Base-by-base conservation (phyloP, 2,329 filamentous ascomycete genomes). In the Acrocalymma vagum region DNA sequence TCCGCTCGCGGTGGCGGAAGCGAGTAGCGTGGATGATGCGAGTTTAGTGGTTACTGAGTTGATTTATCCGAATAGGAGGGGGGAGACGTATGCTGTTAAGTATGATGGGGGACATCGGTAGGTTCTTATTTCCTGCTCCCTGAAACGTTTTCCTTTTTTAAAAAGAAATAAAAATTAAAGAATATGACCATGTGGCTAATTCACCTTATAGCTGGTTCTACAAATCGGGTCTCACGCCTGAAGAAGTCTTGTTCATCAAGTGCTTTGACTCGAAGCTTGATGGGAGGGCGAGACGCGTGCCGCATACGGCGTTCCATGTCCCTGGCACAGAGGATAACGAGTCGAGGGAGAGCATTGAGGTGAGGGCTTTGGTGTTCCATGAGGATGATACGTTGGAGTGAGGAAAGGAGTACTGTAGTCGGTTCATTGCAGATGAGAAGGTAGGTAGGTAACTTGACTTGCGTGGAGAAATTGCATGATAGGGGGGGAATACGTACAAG, bases 251-350 rank as follows among this genome's bases (percentile, higher is more conserved):
- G 9, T 38, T 70, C 4, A 63, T 70, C 48, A 67, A 67, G 48
- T 67, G 63, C 29, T 70, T 67, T 29, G 66, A 70, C 33, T 63
- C 53, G 3, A 65, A 66, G 49, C 40, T 53, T 2, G 63, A 67
- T 46, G 65, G 64, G 2, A 45, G 65, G n/a, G 63, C 63, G 21
- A 58, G 65, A 10, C 35, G 65, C 3, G 62, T 64, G 6, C 63
- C 66, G 15, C 66, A 70, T 40, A 65, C 58, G 7, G 65, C 65
- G 13, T 70, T 70, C 33, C 35, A 52, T 13, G 43, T 67, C 8
- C 47, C 56, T 0, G 58, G 54, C 4, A 60, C 54, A 5, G 62
- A 62, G 38, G 42, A 58, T 6, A 55, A 49, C 25, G 55, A 64
- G 30, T 45, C 39, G 3, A 47, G 67, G 26, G 60, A 68, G 45